phyloP scores from a whole-genome alignment of 2,329 filamentous ascomycete species.

The Ascochyta lentis region DNA sequence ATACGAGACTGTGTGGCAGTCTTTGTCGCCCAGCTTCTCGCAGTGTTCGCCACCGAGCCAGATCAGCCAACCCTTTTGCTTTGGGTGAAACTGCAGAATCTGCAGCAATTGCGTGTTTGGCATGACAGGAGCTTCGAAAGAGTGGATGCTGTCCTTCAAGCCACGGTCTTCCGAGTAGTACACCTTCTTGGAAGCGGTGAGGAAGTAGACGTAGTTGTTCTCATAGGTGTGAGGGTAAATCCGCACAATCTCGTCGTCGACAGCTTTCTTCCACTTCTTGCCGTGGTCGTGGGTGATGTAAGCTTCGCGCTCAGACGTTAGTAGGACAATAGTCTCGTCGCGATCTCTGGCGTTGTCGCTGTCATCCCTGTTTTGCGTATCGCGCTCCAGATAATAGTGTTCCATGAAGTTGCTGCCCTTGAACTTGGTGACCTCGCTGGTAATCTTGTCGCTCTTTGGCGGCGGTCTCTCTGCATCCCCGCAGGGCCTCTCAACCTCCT shows the following conservation, averaged over 20 bases:
- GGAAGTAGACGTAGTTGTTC: conserved; percentile 85
- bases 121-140: conserved; percentile 73
- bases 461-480: conserved; percentile 61
- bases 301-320: conserved; percentile 65
- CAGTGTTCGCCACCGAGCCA: conserved; percentile 81
- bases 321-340: conserved; percentile 77
- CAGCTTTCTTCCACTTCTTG: conserved; percentile 80
- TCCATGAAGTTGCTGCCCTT: conserved; percentile 62
- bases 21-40: conserved; percentile 56
- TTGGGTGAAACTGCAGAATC: conserved; percentile 80
- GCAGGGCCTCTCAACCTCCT: conserved; percentile 74
- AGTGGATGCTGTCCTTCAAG: conserved; percentile 65
- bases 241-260: conserved; percentile 70
- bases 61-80: conserved; percentile 82
- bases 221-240: conserved; percentile 82
- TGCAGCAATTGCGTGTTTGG: conserved; percentile 59
- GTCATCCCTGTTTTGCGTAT: conserved; percentile 70
- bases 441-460: conserved; percentile 71
- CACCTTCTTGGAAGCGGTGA: conserved; percentile 72
- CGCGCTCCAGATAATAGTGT: conserved; percentile 80
- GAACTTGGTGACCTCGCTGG: conserved; percentile 67
- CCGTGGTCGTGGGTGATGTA: conserved; percentile 85
- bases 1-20: conserved; percentile 77
- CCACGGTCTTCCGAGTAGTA: conserved; percentile 85
- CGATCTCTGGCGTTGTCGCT: conserved; percentile 68